Evolutionary conservation across 2,329 filamentous ascomycete species (phyloP), one percentile per base, ranked within the genome.

Genomic region (Penicillium sp.): DNA sequence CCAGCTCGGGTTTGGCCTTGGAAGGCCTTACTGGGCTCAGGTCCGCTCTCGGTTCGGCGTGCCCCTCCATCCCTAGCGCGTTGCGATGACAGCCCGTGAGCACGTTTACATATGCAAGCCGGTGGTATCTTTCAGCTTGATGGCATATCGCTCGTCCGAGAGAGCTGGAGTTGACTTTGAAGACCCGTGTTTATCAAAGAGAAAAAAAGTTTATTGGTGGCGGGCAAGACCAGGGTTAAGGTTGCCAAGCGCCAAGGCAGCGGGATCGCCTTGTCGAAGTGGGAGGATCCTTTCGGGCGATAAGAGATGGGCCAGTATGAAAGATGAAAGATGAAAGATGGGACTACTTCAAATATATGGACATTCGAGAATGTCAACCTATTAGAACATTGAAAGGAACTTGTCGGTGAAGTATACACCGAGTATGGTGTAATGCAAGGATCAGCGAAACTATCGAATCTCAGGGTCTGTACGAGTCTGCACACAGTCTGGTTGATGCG

Each of bases 201-300:
- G 10, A 46, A 49, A 55, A 55, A 62, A 59, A 38, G 35, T 53
- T 48, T 52, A 19, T 37, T 25, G 37, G 52, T 60, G 40, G 56
- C 37, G 30, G 40, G 43, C 30, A 56, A n/a, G 22, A 28, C 49
- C 4, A 53, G 35, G 37, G 42, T 57, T 64, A 67, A 62, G 57
- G 55, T 67, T 65, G 65, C 59, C 63, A 61, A 64, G 63, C 25
- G 53, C 53, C 42, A 56, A 56, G 53, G 19, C 28, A 48, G 53
- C 42, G 53, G 42, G 42, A 46, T 48, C 28, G 43, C 53, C 40
- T 48, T 48, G 53, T n/a, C 53, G 33, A 19, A 48, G 25, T 42
- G 16, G 37, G 52, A 19, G 26, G 40, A 19, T 13, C 16, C 13
- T 28, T 8, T 54, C 22, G 25, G 37, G 30, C 22, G 35, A 26